Evolutionary conservation across 805 yeast species (phyloP).

Genomic region (Suhomyces faveliae): DNA sequence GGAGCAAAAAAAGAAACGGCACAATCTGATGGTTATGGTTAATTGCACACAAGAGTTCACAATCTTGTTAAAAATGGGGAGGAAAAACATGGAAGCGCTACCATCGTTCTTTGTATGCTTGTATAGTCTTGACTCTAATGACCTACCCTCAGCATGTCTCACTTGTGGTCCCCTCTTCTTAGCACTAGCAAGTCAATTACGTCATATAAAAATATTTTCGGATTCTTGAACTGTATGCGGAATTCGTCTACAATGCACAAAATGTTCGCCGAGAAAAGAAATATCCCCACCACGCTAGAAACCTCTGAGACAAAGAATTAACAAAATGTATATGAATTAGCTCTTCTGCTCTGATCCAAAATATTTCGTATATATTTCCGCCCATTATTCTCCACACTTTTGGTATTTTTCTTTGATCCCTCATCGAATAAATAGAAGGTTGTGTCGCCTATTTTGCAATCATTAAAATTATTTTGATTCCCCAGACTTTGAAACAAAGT

Average conservation of each 20-base stretch:
- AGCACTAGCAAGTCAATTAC: not conserved
- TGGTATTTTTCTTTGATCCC: not conserved
- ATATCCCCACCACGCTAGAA: not conserved
- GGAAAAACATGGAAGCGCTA: too few relatives aligned
- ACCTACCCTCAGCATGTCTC: not conserved
- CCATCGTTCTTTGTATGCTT: too few relatives aligned
- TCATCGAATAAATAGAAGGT: not conserved
- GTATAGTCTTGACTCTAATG: not conserved
- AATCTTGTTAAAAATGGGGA: too few relatives aligned
- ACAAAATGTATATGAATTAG: not conserved
- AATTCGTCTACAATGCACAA: not conserved
- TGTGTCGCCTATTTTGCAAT: not conserved
- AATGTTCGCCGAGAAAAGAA: not conserved
- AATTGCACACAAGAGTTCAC: not conserved
- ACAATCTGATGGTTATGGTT: not conserved
- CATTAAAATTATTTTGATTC: not conserved
- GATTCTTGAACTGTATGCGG: not conserved
- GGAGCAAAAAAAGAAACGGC: not conserved
- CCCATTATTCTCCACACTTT: not conserved
- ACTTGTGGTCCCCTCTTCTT: not conserved
- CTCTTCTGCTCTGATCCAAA: not conserved
- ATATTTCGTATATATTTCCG: not conserved
- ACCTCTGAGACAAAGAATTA: not conserved
- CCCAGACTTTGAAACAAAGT: not conserved
- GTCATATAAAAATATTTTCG: constrained; percentile 1